Evolutionary conservation across 768 basidiomycete species (phyloP), one percentile per base, ranked within the genome.

Genomic region (Tephrocybe sp.): DNA sequence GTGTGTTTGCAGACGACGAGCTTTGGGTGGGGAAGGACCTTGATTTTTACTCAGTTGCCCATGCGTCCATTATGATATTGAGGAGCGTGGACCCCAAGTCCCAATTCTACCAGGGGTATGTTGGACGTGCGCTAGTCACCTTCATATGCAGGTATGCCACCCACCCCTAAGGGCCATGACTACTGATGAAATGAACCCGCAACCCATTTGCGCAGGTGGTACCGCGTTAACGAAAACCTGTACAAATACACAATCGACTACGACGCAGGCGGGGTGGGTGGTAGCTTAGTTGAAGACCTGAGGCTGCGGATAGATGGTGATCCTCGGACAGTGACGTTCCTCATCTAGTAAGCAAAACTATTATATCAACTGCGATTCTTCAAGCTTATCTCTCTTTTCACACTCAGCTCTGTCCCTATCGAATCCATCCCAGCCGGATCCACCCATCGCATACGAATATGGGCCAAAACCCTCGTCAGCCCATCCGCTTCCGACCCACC

Each of bases 11-110:
- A 32, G 80, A 82, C 16, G 81, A 84, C 56, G 80, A 84, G 22
- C 60, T 87, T 22, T 86, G 83, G 83, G 67, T 86, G 11, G 84
- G 81, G 14, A 80, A 72, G 59, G 83, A 87, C 59, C 82, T 81
- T 4, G 83, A 87, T 59, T 86, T 87, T 60, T 63, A 68, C 39
- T 68, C 76, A 1, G 78, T 87, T 38, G 67, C 69, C 16, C 76
- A 85, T 39, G 82, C 80, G 9, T 77, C 78, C 1, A 80, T 83
- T 58, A 79, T 82, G 35, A 63, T 73, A 31, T 63, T 79, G 52
- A 78, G 72, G 54, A 70, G 55, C 33, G 65, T 68, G 23, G 71
- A 73, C 17, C 57, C 70, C 11, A 73, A 74, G 51, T 67, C 72
- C 62, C 73, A 80, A 52, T 60, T 80, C 35, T 86, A 86, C 62